These are phyloP conservation scores for Dentipellis sp. DNA, from an alignment of 768 basidiomycete species.

Conservation along the genomic window DNA sequence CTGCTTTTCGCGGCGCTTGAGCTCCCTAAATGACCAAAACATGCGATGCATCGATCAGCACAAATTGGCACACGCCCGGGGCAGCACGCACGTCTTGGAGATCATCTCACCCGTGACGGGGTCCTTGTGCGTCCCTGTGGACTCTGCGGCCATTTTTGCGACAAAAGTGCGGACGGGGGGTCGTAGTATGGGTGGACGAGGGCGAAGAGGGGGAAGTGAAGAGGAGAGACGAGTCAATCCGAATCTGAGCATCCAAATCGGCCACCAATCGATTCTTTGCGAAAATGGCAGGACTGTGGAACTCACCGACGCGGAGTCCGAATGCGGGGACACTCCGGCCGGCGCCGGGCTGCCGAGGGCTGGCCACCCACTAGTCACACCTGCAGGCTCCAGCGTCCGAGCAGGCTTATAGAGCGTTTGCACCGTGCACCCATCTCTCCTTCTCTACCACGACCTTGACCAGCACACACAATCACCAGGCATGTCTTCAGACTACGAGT, in stretches of 20 bases:
- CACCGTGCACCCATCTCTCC: neutral
- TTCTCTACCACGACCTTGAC: neutral
- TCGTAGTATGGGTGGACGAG: neutral
- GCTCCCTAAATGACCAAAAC: constrained; percentile 50
- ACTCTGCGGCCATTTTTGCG: constrained; percentile 29
- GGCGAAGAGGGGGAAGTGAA: constrained; percentile 1
- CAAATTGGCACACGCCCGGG: constrained; percentile 6
- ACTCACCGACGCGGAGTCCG: constrained; percentile 5
- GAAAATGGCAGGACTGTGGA: neutral
- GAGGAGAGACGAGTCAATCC: constrained; percentile 12
- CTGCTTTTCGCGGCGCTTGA: constrained; percentile 89
- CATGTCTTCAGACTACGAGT: constrained; percentile 62
- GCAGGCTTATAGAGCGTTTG: neutral
- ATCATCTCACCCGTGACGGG: constrained; percentile 93
- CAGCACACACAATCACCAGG: constrained; percentile 6
- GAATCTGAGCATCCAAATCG: constrained; percentile 20
- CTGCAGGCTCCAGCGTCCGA: neutral
- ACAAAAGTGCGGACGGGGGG: neutral
- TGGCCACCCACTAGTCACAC: neutral
- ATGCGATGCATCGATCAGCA: constrained; percentile 21
- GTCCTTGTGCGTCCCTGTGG: constrained; percentile 46
- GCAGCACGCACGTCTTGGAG: constrained; percentile 75
- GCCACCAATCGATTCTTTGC: neutral
- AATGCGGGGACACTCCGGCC: neutral
- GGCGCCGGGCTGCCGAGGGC: neutral